Conservation (phyloP, 257 asterid species). For the Solanum sejunctum region DNA sequence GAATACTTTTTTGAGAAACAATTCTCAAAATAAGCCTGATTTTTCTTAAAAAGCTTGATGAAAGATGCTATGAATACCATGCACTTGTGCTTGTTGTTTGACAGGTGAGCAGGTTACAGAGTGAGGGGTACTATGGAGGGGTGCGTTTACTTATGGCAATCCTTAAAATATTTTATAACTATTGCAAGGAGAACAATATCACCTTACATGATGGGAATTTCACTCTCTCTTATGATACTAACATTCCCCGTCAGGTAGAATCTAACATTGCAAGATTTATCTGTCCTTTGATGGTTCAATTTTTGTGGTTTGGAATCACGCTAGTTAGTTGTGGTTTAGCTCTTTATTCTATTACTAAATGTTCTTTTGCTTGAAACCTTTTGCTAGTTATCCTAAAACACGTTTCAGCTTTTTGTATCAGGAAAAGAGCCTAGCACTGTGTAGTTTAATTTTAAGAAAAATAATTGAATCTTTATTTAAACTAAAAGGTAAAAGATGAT, state of each 20-base stretch:
- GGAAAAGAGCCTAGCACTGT: not conserved
- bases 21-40: too few species aligned
- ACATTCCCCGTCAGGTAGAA: constrained; percentile 87
- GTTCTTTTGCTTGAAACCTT: not conserved
- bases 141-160: constrained; percentile 85
- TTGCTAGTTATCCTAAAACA: not conserved
- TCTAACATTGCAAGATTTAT: not conserved
- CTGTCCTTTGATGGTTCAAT: not conserved
- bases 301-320: not conserved
- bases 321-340: not conserved
- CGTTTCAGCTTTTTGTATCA: not conserved
- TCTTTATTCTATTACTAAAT: not conserved
- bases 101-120: constrained; percentile 66
- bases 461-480: not conserved
- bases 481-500: not conserved
- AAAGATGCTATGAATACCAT: not conserved
- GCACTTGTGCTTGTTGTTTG: not conserved
- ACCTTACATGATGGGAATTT: constrained; percentile 33
- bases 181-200: constrained; percentile 55
- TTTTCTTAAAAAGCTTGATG: too few species aligned
- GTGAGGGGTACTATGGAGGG: constrained; percentile 92
- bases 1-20: too few species aligned
- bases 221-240: constrained; percentile 33
- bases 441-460: not conserved
- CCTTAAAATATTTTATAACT: constrained; percentile 44